Conservation (phyloP, 2,329 filamentous ascomycete genomes). For the Cercospora sojina region DNA sequence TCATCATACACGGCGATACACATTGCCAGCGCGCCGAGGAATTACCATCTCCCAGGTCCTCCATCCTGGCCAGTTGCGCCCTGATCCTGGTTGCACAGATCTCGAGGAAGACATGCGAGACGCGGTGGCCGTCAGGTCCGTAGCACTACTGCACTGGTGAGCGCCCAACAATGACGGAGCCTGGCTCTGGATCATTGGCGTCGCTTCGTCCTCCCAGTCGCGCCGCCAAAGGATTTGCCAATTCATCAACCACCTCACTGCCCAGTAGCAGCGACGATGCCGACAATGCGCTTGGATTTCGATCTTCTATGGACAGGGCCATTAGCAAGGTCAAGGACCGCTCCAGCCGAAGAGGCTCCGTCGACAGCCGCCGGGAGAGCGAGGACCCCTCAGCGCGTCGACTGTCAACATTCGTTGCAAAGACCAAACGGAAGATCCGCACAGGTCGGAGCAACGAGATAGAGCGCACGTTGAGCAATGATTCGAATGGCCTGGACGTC, state of each 20-base stretch:
- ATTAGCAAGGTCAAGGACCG: constrained; percentile 42
- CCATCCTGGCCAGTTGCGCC: background rate
- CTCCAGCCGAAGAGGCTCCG: constrained; percentile 38
- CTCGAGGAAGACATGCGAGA: constrained; percentile 4
- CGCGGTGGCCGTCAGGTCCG: background rate
- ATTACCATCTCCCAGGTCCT: background rate
- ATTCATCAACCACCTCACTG: constrained; percentile 34
- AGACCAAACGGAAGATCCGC: constrained; percentile 33
- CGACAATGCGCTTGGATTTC: constrained; percentile 30
- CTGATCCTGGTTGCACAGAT: background rate
- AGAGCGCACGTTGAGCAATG: constrained; percentile 38
- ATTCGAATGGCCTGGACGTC: constrained; percentile 31
- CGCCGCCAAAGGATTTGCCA: constrained; percentile 29
- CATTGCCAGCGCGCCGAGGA: background rate
- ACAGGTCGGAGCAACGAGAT: constrained; percentile 13
- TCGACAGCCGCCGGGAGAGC: constrained; percentile 43
- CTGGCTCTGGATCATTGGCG: background rate
- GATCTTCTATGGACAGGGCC: constrained; percentile 41
- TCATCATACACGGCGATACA: background rate
- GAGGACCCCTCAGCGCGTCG: constrained; percentile 44
- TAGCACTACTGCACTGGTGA: constrained; percentile 1
- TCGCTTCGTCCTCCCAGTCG: constrained; percentile 24
- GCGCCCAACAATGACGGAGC: background rate
- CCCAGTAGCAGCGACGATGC: constrained; percentile 31
- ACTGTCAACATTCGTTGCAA: constrained; percentile 50